Base-by-base conservation (phyloP, 371 early-diverging fungal genomes). In the Mortierella sp. region DNA sequence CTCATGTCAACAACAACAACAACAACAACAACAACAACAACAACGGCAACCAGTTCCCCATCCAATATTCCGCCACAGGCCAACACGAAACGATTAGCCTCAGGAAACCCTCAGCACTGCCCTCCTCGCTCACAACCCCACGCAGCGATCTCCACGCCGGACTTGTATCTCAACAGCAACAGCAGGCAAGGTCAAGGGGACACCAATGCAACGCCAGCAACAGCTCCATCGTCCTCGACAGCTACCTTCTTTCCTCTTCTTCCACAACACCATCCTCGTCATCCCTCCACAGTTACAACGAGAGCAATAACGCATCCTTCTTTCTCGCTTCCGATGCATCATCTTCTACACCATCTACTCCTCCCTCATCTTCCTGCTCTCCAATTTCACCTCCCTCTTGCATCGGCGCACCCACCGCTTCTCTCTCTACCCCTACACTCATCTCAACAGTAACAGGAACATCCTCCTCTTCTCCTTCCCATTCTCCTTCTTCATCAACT, bases 401-500 rank as follows among this genome's bases (percentile, higher is more conserved):
- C 40, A 64, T 59, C 34, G 31, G 26, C 13, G 26, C 73, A 28
- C 21, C 54, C 34, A 13, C 53, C 24, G 51, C 19, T 31, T 34
- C 34, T 31, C 11, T 21, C 61, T 59, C n/a, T 26, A 46, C 54
- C 69, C 54, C 75, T 79, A 61, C n/a, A 55, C 55, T 69, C 51
- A 40, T 46, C 19, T 71, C 79, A 37, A 61, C 83, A 55, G 74
- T 71, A 67, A 28, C 72, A 31, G 78, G 78, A 78, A 75, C 80
- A 72, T 64, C 83, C 2, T 37, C 69, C 28, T 34, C 78, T 21
- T 31, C 82, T 16, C 11, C 72, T 3, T 74, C 67, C 54, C 50
- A 50, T 14, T 50, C 50, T 50, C 50, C 11, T 16, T 24, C 51
- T 26, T 55, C 57, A 26, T 55, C 61, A 34, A 61, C 61, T 61